Evolutionary conservation across 371 early-diverging fungal species (phyloP).

Genomic region (Mucor lusitanicus): DNA sequence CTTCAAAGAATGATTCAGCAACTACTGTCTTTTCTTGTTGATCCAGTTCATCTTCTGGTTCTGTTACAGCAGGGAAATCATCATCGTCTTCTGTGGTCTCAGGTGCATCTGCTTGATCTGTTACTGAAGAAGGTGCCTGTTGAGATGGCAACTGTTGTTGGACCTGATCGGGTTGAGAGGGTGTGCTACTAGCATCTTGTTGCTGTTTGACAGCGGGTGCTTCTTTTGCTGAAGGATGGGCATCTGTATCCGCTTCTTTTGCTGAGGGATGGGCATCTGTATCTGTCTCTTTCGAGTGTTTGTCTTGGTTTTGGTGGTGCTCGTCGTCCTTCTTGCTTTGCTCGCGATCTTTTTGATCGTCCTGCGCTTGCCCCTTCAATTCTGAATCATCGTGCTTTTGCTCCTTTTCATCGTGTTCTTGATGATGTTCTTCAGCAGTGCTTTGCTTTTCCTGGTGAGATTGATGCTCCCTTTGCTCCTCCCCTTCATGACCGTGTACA

Average conservation of each 20-base stretch:
- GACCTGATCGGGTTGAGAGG: too few species aligned
- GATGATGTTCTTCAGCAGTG: background rate
- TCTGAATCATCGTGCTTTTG: too few species aligned
- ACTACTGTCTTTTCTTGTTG: background rate
- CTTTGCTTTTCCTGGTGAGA: background rate
- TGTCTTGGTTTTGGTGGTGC: background rate
- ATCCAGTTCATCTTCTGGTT: background rate
- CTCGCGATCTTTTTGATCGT: background rate
- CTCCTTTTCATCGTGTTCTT: background rate
- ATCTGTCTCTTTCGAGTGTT: background rate
- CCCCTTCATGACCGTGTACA: too few species aligned
- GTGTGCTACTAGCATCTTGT: background rate
- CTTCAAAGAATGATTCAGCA: constrained; percentile 3
- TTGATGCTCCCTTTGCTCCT: background rate
- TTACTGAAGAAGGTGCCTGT: background rate
- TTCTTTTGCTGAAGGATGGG: background rate
- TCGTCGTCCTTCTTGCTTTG: background rate
- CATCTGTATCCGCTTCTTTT: background rate
- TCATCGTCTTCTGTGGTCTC: background rate
- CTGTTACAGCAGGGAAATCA: background rate
- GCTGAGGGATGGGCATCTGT: background rate
- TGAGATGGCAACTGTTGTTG: background rate
- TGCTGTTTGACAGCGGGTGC: background rate
- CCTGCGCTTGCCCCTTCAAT: background rate
- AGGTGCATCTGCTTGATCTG: background rate